Percentiles rank a stretch among this genome's conserved stretches.
Evolutionary conservation across 2,329 filamentous ascomycete genomes (phyloP).

Genomic region (Trichoderma guizhouense): DNA sequence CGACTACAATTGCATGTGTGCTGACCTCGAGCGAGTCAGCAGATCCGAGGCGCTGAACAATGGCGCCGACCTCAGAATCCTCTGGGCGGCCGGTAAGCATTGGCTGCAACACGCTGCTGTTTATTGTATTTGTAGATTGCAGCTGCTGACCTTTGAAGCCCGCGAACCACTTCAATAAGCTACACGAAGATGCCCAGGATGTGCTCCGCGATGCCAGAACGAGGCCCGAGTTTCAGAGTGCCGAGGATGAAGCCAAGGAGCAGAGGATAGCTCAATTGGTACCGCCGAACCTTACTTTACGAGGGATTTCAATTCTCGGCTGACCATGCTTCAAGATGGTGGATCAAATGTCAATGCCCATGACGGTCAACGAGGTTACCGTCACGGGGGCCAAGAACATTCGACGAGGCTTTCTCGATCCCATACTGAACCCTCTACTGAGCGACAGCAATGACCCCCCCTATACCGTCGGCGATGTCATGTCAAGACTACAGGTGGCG

Average conservation of each 20-base stretch:
- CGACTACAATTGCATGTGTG: neutral
- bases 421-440: constrained; percentile 74
- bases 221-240: constrained; percentile 34
- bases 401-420: constrained; percentile 77
- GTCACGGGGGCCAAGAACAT: constrained; percentile 81
- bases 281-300: constrained; percentile 15
- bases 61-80: constrained; percentile 34
- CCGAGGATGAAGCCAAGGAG: constrained; percentile 40
- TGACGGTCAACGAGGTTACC: constrained; percentile 81
- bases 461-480: constrained; percentile 77
- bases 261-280: constrained; percentile 39
- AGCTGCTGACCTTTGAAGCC: constrained; percentile 29
- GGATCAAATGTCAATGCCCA: constrained; percentile 80
- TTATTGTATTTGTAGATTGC: constrained; percentile 13
- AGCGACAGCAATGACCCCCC: constrained; percentile 61
- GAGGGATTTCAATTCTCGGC: neutral
- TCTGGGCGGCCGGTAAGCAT: constrained; percentile 31
- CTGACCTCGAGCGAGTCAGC: constrained; percentile 2
- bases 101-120: neutral
- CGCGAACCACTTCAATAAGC: constrained; percentile 39
- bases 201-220: constrained; percentile 40
- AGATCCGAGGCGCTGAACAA: constrained; percentile 26
- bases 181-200: constrained; percentile 37
- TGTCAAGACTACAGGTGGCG: constrained; percentile 66
- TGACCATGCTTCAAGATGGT: constrained; percentile 37